Evolutionary conservation across 129 eudicot species (phyloP), one percentile per base, ranked within the genome.

Genomic region (Flaveria trinervia): DNA sequence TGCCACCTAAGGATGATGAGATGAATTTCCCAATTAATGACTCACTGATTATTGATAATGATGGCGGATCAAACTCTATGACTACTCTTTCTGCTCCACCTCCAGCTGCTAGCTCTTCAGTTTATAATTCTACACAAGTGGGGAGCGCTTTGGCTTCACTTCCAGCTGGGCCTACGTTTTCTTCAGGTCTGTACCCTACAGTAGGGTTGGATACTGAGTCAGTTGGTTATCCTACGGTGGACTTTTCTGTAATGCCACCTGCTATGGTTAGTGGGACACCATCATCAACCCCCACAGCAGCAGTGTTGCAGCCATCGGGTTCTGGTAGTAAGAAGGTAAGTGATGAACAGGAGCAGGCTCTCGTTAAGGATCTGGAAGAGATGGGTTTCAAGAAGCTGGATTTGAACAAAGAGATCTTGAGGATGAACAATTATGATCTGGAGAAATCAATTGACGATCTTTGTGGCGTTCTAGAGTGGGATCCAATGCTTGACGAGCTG

Each of bases 391-490:
- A 70, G 57, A 83, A 92, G 59, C 82, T 74, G 44, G 96, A 85
- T 54, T 51, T 88, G 77, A 93, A 93, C 85, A 86, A 84, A 73
- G 81, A 78, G 48, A 48, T 88, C 13, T 82, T 89, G 72, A 88
- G 90, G 86, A 77, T 33, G 85, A 89, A 88, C 44, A 82, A 83
- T 39, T 88, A 89, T 65, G 84, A 91, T 80, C 68, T 91, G 82
- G 89, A 82, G 88, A 84, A 85, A 75, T 82, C 92, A 0, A 87
- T 93, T 67, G 92, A 90, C 62, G 94, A 81, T 22, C 96, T 90
- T 25, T 92, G 95, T 80, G 93, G 84, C 46, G 90, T 83, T 61
- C 57, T 82, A n/a, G 98, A 89, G 70, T 93, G 98, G 98, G 97
- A 90, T 77, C 91, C 96, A 1, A 84, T 93, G 36, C 96, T 94